These are phyloP conservation scores for Nemophila menziesii DNA, from an alignment of 257 asterid species.

Conservation along the genomic window DNA sequence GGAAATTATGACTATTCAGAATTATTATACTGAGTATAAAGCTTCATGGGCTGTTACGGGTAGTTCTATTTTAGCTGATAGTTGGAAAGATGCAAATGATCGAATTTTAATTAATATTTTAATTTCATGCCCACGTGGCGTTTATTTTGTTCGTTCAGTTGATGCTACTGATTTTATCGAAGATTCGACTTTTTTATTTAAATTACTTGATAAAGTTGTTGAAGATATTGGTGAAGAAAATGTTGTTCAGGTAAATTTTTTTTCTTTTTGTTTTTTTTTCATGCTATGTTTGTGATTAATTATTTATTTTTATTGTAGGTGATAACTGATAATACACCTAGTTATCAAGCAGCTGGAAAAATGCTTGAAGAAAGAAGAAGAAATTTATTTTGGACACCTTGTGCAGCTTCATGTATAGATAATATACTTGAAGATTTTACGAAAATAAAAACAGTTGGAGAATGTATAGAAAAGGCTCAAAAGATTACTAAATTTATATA, in stretches of 20 bases:
- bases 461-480: conserved; percentile 73
- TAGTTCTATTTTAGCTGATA: conserved; percentile 78
- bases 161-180: conserved; percentile 62
- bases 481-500: conserved; percentile 67
- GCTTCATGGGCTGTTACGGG: conserved; percentile 92
- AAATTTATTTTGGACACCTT: conserved; percentile 76
- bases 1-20: conserved; percentile 52
- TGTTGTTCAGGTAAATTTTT: conserved; percentile 63
- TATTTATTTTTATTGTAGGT: conserved; percentile 37
- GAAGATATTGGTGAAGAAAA: conserved; percentile 92
- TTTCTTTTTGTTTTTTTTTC: conserved; percentile 3
- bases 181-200: conserved; percentile 48
- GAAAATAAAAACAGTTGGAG: conserved; percentile 58
- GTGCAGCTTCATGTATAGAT: conserved; percentile 71
- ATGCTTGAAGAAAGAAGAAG: conserved; percentile 82
- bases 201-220: conserved; percentile 77
- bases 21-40: conserved; percentile 55
- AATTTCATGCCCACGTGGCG: conserved; percentile 88
- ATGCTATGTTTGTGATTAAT: background rate
- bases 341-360: conserved; percentile 85
- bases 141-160: conserved; percentile 72
- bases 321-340: conserved; percentile 62
- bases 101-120: conserved; percentile 59
- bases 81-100: conserved; percentile 60
- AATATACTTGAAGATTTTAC: conserved; percentile 55